A percentile compares a stretch with the other conserved stretches of the same genome.
Conservation (phyloP, 106 monocot species). For the Acanthochlamys bracteata region DNA sequence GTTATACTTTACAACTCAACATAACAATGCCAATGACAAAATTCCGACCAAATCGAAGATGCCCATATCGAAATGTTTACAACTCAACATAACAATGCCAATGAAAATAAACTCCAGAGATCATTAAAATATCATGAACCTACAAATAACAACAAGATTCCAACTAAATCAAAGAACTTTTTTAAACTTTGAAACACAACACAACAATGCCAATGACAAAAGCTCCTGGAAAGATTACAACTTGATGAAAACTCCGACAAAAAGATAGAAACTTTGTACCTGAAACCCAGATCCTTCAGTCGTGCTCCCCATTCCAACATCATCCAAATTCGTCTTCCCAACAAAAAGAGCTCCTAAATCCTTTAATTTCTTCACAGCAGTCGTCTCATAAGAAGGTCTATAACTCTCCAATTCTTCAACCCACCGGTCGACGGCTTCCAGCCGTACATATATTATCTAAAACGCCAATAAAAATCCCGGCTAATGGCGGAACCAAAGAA, state of each 20-base stretch:
- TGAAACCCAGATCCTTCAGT: constrained; percentile 91
- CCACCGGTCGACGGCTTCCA: constrained; percentile 95
- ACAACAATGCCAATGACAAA: neutral
- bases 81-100: no score
- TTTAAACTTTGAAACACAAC: no score
- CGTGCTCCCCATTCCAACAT: constrained; percentile 97
- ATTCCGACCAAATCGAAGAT: no score
- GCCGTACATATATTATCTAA: constrained; percentile 93
- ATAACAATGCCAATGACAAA: no score
- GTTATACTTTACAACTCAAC: no score
- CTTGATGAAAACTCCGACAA: neutral
- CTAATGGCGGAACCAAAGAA: constrained; percentile 28
- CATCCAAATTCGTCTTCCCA: constrained; percentile 96
- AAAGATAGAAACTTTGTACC: constrained; percentile 14
- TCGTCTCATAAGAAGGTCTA: constrained; percentile 83
- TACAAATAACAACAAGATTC: no score
- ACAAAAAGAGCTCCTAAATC: constrained; percentile 73
- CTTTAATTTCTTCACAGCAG: constrained; percentile 52
- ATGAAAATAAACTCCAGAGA: no score
- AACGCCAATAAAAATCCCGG: constrained; percentile 77
- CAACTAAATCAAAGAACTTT: no score
- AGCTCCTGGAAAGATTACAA: no score
- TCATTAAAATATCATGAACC: no score
- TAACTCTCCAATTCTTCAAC: constrained; percentile 80
- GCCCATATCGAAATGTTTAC: no score